phyloP scores from a whole-genome alignment of 441 rosid species.

The Bruguiera hainesii region DNA sequence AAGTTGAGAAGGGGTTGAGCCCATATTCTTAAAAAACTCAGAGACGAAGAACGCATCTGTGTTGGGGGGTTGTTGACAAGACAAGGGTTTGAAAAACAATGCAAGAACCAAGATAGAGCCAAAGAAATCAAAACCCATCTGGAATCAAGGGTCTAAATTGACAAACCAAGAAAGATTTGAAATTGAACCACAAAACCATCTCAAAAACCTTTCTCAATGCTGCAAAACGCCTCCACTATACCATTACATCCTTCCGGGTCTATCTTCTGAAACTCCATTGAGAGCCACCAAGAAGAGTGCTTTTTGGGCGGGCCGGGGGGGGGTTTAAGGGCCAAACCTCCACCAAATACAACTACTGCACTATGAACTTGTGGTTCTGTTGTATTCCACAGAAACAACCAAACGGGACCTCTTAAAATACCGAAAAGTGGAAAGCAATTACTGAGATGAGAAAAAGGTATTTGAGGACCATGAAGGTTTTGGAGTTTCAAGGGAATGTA shows the following conservation, averaged over 20 bases:
- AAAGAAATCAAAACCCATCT: conserved; percentile 59
- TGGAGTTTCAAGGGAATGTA: conserved; percentile 24
- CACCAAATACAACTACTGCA: neutral
- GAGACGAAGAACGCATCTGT: conserved; percentile 79
- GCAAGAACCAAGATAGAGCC: conserved; percentile 51
- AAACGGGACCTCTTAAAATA: conserved; percentile 21
- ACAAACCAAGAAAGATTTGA: conserved; percentile 4
- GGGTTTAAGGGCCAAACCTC: neutral
- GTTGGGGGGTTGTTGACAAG: conserved; percentile 75
- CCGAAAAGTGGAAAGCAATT: conserved; percentile 20
- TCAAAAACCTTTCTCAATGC: neutral
- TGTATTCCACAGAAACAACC: conserved; percentile 31
- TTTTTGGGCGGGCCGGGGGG: neutral
- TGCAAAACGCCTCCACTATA: no score
- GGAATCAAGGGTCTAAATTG: conserved; percentile 13
- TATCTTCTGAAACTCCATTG: conserved; percentile 19
- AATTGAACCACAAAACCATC: conserved; percentile 18
- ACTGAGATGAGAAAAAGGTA: neutral
- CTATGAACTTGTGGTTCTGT: conserved; percentile 2
- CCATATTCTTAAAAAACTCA: conserved; percentile 63
- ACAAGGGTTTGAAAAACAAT: conserved; percentile 45
- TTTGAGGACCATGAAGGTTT: conserved; percentile 9
- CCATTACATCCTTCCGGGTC: conserved; percentile 8
- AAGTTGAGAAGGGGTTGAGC: conserved; percentile 35
- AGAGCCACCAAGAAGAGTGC: conserved; percentile 6